Conservation (phyloP, 768 basidiomycete genomes). For the Phaeotremella skinneri region DNA sequence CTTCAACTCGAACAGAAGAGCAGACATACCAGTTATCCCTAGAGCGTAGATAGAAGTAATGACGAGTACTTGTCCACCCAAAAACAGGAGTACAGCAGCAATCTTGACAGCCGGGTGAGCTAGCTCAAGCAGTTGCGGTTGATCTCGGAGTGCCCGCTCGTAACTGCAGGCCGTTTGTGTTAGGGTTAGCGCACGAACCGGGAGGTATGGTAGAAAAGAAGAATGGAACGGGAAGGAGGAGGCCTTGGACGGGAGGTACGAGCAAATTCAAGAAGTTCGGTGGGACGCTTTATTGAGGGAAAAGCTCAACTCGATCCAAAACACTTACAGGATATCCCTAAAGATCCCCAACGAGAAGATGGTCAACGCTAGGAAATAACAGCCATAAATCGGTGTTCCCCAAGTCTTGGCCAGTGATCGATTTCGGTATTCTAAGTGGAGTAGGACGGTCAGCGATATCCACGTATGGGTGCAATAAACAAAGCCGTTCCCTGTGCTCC, state of each 20-base stretch:
- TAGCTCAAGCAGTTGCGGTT: slow-evolving; percentile 68
- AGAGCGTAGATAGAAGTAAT: slow-evolving; percentile 83
- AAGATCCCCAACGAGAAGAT: slow-evolving; percentile 84
- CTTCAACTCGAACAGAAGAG: background rate
- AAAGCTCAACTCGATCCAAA: background rate
- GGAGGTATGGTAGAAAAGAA: background rate
- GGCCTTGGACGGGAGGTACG: background rate
- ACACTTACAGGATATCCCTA: slow-evolving; percentile 76
- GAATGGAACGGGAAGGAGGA: background rate
- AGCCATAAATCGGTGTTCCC: slow-evolving; percentile 69
- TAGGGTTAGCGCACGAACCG: background rate
- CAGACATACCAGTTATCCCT: slow-evolving; percentile 67
- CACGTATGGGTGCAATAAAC: no score
- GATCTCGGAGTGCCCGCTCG: slow-evolving; percentile 68
- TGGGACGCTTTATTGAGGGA: no score
- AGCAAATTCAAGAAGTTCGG: background rate
- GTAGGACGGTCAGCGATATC: no score
- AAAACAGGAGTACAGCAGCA: slow-evolving; percentile 59
- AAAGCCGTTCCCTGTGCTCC: no score
- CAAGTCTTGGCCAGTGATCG: slow-evolving; percentile 83
- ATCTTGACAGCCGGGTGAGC: slow-evolving; percentile 64
- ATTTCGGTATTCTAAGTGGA: slow-evolving; percentile 66
- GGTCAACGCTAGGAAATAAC: slow-evolving; percentile 77
- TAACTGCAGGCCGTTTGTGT: no score
- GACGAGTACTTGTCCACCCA: slow-evolving; percentile 77